Evolutionary conservation across 306 rosid species (phyloP).

Genomic region (Lagenaria siceraria): DNA sequence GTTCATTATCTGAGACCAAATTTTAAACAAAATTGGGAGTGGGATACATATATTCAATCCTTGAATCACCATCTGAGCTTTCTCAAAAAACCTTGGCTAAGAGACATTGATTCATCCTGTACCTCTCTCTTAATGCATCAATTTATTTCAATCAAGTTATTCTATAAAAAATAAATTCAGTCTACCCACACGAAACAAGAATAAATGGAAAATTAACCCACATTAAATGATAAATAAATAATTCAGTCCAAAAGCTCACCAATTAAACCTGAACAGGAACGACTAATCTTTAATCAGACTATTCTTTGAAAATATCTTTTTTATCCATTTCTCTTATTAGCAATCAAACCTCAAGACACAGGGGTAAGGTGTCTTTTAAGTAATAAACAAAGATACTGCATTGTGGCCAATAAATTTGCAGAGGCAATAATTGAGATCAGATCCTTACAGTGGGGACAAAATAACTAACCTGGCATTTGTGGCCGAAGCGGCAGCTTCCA

Average conservation of each 20-base stretch:
- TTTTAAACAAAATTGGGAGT: background rate
- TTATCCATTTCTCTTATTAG: background rate
- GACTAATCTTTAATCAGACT: background rate
- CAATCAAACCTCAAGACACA: background rate
- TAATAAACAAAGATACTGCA: background rate
- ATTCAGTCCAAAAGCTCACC: background rate
- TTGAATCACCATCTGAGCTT: background rate
- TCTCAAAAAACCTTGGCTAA: background rate
- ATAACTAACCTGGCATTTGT: slow-evolving; percentile 43
- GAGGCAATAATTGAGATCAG: background rate
- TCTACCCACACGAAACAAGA: background rate
- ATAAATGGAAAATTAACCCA: background rate
- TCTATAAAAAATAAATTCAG: background rate
- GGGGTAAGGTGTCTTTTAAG: background rate
- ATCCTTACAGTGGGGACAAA: background rate
- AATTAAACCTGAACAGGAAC: background rate
- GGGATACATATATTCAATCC: background rate
- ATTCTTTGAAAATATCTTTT: background rate
- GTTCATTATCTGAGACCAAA: background rate
- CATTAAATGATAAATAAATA: background rate
- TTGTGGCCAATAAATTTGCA: background rate
- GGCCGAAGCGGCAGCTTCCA: slow-evolving; percentile 31
- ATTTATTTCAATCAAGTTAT: background rate
- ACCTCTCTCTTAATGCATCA: background rate
- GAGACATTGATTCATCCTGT: background rate